These are phyloP conservation scores for Magnolia kwangsiensis DNA, from an alignment of 164 flowering plant species.

Conservation along the genomic window DNA sequence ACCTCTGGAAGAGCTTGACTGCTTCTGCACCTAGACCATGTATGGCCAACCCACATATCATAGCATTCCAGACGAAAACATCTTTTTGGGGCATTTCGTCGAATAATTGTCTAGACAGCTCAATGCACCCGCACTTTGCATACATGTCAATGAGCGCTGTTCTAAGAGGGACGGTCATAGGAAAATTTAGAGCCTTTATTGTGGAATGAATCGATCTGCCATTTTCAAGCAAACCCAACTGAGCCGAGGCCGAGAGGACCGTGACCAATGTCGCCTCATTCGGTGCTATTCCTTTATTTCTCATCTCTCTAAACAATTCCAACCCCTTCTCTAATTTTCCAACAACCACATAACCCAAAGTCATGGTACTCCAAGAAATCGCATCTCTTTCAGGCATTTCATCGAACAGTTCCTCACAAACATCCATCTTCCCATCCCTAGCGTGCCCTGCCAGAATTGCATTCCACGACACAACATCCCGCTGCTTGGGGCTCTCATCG, in stretches of 20 bases:
- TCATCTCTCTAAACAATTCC: constrained; percentile 35
- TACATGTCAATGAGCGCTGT: constrained; percentile 68
- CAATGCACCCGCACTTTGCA: constrained; percentile 74
- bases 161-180: constrained; percentile 27
- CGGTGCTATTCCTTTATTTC: constrained; percentile 25
- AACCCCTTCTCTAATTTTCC: constrained; percentile 39
- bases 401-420: constrained; percentile 33
- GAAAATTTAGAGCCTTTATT: constrained; percentile 25
- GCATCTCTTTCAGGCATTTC: constrained; percentile 48
- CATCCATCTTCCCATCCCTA: constrained; percentile 29
- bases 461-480: constrained; percentile 56
- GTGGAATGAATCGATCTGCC: constrained; percentile 33
- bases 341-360: constrained; percentile 39
- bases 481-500: constrained; percentile 28
- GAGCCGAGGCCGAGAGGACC: constrained; percentile 43
- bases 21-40: constrained; percentile 46
- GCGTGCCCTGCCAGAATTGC: constrained; percentile 34
- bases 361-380: constrained; percentile 49
- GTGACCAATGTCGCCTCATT: constrained; percentile 45
- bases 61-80: constrained; percentile 44
- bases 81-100: constrained; percentile 29
- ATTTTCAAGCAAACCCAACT: constrained; percentile 46
- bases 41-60: constrained; percentile 48
- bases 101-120: constrained; percentile 33
- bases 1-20: constrained; percentile 33